These are phyloP conservation scores for Recurvomyces mirabilis DNA, from an alignment of 495 filamentous ascomycete species.

Conservation along the genomic window DNA sequence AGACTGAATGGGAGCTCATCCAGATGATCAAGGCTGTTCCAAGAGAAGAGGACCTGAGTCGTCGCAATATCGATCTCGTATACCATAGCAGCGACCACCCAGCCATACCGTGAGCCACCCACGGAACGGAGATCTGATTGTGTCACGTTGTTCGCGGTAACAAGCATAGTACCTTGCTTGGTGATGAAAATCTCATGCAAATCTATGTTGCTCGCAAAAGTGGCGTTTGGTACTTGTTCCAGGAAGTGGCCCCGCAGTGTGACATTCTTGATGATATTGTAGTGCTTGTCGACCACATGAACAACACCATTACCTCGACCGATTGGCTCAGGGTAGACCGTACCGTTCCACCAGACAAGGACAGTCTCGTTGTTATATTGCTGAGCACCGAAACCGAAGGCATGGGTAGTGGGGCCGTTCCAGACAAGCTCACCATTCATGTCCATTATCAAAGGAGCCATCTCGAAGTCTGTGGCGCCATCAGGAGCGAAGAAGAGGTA, in stretches of 20 bases:
- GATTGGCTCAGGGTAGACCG: constrained; percentile 12
- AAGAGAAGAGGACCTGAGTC: constrained; percentile 29
- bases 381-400: constrained; percentile 12
- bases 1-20: constrained; percentile 20
- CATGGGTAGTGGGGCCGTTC: constrained; percentile 11
- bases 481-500: constrained; percentile 14
- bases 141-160: constrained; percentile 24
- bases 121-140: constrained; percentile 10
- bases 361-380: constrained; percentile 4
- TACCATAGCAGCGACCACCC: constrained; percentile 21
- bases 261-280: constrained; percentile 7
- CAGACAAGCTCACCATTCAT: constrained; percentile 15
- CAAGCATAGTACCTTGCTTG: constrained; percentile 18
- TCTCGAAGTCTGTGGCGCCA: constrained; percentile 5
- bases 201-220: constrained; percentile 14
- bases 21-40: constrained; percentile 25
- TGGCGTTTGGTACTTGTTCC: constrained; percentile 10
- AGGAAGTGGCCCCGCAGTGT: constrained; percentile 6
- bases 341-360: constrained; percentile 16
- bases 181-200: constrained; percentile 18
- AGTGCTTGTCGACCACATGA: constrained; percentile 8
- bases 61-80: constrained; percentile 25
- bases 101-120: constrained; percentile 17
- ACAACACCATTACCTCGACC: constrained; percentile 13
- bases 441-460: constrained; percentile 15